These are phyloP conservation scores for Aplosporella prunicola DNA, from an alignment of 2,329 filamentous ascomycete species.

Conservation along the genomic window DNA sequence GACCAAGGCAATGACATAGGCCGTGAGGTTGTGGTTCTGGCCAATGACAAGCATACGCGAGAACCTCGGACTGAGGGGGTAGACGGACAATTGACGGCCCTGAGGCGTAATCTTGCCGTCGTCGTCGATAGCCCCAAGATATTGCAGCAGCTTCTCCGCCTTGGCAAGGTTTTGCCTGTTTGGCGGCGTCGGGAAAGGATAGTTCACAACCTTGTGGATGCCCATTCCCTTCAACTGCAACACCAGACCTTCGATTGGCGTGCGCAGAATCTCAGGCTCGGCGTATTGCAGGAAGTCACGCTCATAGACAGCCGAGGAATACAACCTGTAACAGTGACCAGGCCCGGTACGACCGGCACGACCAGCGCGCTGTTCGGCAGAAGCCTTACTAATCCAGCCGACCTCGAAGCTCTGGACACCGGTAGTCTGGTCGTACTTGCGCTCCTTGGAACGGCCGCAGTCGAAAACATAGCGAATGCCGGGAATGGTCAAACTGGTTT, in stretches of 20 bases:
- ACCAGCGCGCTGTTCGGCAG: slow-evolving; percentile 81
- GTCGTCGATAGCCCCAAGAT: slow-evolving; percentile 68
- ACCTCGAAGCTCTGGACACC: slow-evolving; percentile 94
- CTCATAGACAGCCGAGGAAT: slow-evolving; percentile 90
- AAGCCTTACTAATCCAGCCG: slow-evolving; percentile 95
- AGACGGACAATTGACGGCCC: slow-evolving; percentile 74
- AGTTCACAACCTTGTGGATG: slow-evolving; percentile 80
- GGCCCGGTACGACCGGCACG: slow-evolving; percentile 92
- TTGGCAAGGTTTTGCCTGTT: slow-evolving; percentile 65
- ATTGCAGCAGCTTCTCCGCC: slow-evolving; percentile 77
- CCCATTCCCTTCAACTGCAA: slow-evolving; percentile 93
- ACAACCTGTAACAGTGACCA: slow-evolving; percentile 89
- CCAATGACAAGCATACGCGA: slow-evolving; percentile 87
- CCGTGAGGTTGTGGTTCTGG: slow-evolving; percentile 69
- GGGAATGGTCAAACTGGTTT: slow-evolving; percentile 94
- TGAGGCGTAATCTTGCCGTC: slow-evolving; percentile 68
- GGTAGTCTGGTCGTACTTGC: slow-evolving; percentile 75
- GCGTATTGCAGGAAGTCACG: slow-evolving; percentile 79
- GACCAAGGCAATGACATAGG: slow-evolving; percentile 80
- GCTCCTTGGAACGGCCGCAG: slow-evolving; percentile 84
- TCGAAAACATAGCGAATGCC: slow-evolving; percentile 95
- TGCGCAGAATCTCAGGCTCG: slow-evolving; percentile 79
- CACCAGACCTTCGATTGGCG: slow-evolving; percentile 82
- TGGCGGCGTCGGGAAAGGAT: slow-evolving; percentile 90
- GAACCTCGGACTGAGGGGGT: slow-evolving; percentile 83